Percentiles rank a stretch among this genome's conserved stretches.
Conservation (phyloP, 139 green algal species). For the Chlamydomonas applanata region DNA sequence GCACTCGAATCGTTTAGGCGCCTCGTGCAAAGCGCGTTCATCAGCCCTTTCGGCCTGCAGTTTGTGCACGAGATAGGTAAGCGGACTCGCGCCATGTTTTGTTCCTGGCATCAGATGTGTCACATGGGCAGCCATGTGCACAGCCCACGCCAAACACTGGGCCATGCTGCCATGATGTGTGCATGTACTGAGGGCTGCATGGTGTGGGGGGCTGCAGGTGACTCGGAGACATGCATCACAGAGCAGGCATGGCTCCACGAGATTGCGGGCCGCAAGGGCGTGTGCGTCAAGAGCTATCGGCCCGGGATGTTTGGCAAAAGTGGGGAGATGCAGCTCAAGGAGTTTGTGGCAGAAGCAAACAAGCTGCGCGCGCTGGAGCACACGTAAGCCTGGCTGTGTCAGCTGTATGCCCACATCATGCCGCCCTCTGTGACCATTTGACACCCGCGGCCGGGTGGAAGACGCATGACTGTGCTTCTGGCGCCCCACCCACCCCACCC, state of each 20-base stretch:
- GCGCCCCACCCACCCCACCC: neutral
- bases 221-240: neutral
- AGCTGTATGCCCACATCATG: too few relatives aligned
- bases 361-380: neutral
- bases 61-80: conserved; percentile 3
- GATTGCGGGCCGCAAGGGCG: neutral
- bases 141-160: neutral
- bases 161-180: neutral
- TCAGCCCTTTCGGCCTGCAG: neutral
- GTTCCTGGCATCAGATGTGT: neutral
- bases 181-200: neutral
- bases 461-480: neutral
- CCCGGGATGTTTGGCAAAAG: neutral
- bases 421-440: too few relatives aligned
- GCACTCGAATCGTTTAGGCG: too few relatives aligned
- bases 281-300: conserved; percentile 3
- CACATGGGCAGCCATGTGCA: neutral
- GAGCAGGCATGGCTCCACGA: conserved; percentile 7
- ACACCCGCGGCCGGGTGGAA: too few relatives aligned
- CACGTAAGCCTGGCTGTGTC: too few relatives aligned
- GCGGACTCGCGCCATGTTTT: neutral
- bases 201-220: neutral
- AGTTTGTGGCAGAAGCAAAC: neutral
- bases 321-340: neutral
- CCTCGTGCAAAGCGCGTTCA: neutral